These are phyloP conservation scores for Acmispon strigosus DNA, from an alignment of 306 rosid genomes.

Conservation along the genomic window DNA sequence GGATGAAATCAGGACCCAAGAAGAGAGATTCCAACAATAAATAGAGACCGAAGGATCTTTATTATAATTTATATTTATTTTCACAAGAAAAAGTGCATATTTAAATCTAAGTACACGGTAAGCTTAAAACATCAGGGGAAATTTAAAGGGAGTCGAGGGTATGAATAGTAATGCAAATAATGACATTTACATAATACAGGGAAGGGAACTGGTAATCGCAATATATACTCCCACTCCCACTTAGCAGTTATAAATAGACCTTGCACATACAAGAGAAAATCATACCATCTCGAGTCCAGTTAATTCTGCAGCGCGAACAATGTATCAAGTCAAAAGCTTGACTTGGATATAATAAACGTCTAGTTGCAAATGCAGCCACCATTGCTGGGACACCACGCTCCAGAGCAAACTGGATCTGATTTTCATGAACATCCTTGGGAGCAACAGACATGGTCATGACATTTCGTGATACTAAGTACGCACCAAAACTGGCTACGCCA, in stretches of 20 bases:
- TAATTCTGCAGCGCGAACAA: conserved; percentile 93
- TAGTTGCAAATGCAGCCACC: conserved; percentile 88
- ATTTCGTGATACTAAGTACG: conserved; percentile 67
- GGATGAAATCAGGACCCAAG: conserved; percentile 5
- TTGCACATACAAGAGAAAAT: not conserved
- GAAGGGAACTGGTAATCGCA: not conserved
- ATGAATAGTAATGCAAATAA: not conserved
- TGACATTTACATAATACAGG: not conserved
- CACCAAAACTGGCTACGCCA: conserved; percentile 98
- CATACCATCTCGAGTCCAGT: conserved; percentile 95
- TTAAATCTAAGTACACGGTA: not conserved
- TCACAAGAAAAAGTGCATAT: not conserved
- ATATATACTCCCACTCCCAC: not conserved
- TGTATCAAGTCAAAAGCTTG: conserved; percentile 97
- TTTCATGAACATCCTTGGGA: conserved; percentile 96
- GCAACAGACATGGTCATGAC: conserved; percentile 87
- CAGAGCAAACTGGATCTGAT: conserved; percentile 96
- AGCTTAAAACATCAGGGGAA: not conserved
- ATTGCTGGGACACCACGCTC: conserved; percentile 98
- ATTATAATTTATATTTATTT: not conserved
- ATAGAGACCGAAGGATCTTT: not conserved
- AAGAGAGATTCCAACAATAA: not conserved
- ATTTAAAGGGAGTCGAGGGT: not conserved
- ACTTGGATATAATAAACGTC: conserved; percentile 77
- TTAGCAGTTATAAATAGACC: not conserved